Base-by-base conservation (phyloP, 2,329 filamentous ascomycete genomes). In the Colletotrichum tabaci region DNA sequence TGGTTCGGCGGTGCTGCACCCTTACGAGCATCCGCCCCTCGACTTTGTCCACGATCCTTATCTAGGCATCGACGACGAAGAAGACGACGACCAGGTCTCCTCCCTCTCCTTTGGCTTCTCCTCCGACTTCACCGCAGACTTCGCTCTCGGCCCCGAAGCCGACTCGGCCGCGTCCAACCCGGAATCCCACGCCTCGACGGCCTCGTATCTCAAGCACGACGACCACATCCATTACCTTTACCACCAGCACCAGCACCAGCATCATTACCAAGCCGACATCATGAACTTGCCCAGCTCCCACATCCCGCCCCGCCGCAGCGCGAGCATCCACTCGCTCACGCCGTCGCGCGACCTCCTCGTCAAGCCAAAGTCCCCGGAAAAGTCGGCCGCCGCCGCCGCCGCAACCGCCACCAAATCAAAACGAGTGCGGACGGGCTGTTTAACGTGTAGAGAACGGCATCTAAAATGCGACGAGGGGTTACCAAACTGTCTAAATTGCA, bases 391-490 rank as follows among this genome's bases (percentile, higher is more conserved):
- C 15, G 62, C 63, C 30, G 69, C 58, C 35, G 74, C 73, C 18
- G 64, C 52, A 9, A 74, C 77, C 9, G 78, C 78, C 38, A 82
- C 78, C 74, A 96, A 95, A 80, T 91, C 94, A n/a, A 96, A 92
- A 82, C 88, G 95, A 74, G 94, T 97, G 21, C 91, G 96, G 57
- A 98, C 95, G 3, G 95, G 95, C 47, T 98, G 95, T 80, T 84
- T 98, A 75, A 98, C 95, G 2, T 98, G 95, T 81, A 88, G 95
- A 75, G 93, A 97, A 80, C 87, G 95, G 57, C 95, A 98, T 84
- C 85, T 98, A 62, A 98, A 98, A 81, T 98, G 95, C 80, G 95
- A 98, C 78, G 94, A 97, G 81, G 91, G 87, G 6, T 77, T 82
- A 4, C 88, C 88, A 7, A 84, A 87, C 44, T 90, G 88, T 74